phyloP scores from a whole-genome alignment of 2,329 filamentous ascomycete species.

The Fusarium irregulare region DNA sequence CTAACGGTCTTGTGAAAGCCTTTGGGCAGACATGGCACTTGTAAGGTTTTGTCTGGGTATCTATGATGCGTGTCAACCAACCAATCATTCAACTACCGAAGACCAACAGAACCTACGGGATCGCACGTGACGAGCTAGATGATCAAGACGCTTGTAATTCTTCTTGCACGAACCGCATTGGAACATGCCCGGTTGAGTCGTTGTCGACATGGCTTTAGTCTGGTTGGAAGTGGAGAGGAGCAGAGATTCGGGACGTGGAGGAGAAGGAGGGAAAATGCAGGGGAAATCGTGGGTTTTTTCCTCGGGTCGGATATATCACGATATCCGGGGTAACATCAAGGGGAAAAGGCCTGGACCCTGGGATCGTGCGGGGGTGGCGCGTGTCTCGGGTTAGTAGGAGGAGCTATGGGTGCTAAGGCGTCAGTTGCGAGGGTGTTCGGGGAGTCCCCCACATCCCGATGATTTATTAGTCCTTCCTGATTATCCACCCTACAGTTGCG shows the following conservation, averaged over 20 bases:
- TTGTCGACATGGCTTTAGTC: constrained; percentile 12
- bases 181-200: constrained; percentile 40
- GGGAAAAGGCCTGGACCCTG: neutral
- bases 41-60: constrained; percentile 49
- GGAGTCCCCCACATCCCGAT: constrained; percentile 20
- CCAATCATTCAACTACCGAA: neutral
- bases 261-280: constrained; percentile 2
- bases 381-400: neutral
- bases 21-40: constrained; percentile 48
- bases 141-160: constrained; percentile 47
- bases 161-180: constrained; percentile 46
- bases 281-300: constrained; percentile 15
- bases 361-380: constrained; percentile 12
- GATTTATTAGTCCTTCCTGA: neutral
- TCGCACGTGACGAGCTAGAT: constrained; percentile 50
- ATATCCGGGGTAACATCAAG: neutral
- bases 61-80: constrained; percentile 23
- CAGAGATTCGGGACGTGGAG: constrained; percentile 28
- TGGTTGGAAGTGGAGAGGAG: constrained; percentile 10
- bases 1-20: constrained; percentile 47
- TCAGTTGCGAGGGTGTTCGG: neutral
- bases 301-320: constrained; percentile 18
- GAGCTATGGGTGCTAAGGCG: neutral
- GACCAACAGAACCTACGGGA: constrained; percentile 42
- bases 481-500: neutral